Conservation (phyloP, 148 eudicot genomes). For the Rhododendron simsii region DNA sequence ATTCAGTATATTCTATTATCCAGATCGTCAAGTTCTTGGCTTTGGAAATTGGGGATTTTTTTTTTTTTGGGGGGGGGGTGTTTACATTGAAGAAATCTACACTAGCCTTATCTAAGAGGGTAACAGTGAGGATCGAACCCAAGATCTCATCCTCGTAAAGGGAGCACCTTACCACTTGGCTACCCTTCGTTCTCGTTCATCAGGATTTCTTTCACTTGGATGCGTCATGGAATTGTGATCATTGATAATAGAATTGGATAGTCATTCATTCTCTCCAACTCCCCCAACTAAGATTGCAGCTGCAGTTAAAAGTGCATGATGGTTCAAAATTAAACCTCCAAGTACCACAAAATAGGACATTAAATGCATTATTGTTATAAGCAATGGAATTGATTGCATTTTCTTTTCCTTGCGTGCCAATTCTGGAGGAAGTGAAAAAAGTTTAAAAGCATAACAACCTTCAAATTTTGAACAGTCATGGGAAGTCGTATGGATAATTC, state of each 20-base stretch:
- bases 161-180: not conserved
- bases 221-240: not conserved
- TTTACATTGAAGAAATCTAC: not conserved
- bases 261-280: not conserved
- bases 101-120: not conserved
- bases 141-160: not conserved
- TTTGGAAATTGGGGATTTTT: not conserved
- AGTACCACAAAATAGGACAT: not conserved
- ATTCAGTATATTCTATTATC: not conserved
- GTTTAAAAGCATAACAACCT: not conserved
- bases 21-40: not conserved
- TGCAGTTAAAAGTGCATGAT: not conserved
- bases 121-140: not conserved
- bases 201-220: not conserved
- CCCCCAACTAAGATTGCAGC: not conserved
- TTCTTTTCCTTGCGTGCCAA: not conserved
- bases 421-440: not conserved
- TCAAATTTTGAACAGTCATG: not conserved
- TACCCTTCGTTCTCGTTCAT: not conserved
- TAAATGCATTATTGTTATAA: not conserved
- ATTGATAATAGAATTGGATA: not conserved
- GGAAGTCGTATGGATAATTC: not conserved
- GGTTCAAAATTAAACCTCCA: not conserved
- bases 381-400: not conserved
- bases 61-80: not conserved